Conservation (phyloP, 768 basidiomycete species). For the Panaeolus cyanescens region DNA sequence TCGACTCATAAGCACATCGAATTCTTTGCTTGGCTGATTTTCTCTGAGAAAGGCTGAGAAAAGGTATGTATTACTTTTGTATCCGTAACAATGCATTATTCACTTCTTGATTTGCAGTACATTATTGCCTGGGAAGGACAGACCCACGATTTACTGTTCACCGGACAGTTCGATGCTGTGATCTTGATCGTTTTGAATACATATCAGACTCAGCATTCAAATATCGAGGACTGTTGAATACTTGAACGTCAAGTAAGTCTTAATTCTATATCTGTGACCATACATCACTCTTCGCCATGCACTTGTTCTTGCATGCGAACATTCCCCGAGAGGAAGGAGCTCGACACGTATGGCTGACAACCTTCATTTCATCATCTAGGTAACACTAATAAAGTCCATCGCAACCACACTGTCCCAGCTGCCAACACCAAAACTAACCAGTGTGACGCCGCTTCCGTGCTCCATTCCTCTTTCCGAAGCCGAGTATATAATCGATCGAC, state of each 20-base stretch:
- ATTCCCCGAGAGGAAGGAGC: background rate
- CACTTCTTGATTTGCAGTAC: background rate
- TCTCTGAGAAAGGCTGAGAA: background rate
- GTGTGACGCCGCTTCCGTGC: background rate
- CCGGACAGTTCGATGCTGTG: background rate
- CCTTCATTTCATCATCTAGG: background rate
- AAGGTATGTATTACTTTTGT: background rate
- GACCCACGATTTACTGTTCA: background rate
- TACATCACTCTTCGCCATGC: background rate
- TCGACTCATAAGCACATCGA: background rate
- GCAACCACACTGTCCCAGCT: background rate
- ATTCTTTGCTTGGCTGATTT: background rate
- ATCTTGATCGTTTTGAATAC: background rate
- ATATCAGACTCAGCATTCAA: background rate
- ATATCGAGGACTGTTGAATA: background rate
- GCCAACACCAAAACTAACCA: background rate
- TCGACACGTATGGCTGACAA: constrained; percentile 3
- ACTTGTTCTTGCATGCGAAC: background rate
- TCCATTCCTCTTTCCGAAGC: background rate
- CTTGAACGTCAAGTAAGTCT: background rate
- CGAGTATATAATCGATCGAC: background rate
- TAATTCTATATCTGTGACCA: background rate
- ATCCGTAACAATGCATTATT: too few relatives aligned
- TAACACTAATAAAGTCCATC: background rate
- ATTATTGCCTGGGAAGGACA: background rate